A percentile compares a stretch with the other conserved stretches of the same genome.
These are phyloP conservation scores for Chaetoceros muelleri DNA, from an alignment of 108 stramenopile species.

Conservation along the genomic window DNA sequence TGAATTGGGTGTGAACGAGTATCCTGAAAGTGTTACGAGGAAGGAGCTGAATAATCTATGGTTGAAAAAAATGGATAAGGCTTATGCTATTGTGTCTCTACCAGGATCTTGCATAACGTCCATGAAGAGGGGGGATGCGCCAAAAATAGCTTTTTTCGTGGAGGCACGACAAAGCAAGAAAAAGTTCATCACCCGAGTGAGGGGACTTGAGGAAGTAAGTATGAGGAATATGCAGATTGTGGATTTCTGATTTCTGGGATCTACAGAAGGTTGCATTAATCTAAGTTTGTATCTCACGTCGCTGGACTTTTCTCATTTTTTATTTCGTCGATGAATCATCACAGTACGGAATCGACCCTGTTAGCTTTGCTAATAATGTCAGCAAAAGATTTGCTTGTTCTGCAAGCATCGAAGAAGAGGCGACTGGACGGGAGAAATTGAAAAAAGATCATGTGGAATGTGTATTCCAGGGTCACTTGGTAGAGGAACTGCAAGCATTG, in stretches of 20 bases:
- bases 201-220: slow-evolving; percentile 76
- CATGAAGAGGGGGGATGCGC: slow-evolving; percentile 44
- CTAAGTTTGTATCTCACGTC: too few relatives aligned
- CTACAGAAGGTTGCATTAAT: too few relatives aligned
- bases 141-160: slow-evolving; percentile 57
- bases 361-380: slow-evolving; percentile 40
- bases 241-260: too few relatives aligned
- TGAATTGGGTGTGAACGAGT: not conserved
- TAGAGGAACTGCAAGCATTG: slow-evolving; percentile 58
- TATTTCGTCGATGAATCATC: too few relatives aligned
- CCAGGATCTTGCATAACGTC: slow-evolving; percentile 50
- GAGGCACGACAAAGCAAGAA: slow-evolving; percentile 34
- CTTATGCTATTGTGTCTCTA: slow-evolving; percentile 68
- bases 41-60: slow-evolving; percentile 52
- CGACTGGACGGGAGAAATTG: slow-evolving; percentile 38
- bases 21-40: slow-evolving; percentile 28
- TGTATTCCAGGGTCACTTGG: slow-evolving; percentile 64
- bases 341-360: slow-evolving; percentile 52
- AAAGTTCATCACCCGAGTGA: slow-evolving; percentile 64
- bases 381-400: slow-evolving; percentile 62
- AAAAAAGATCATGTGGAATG: slow-evolving; percentile 54
- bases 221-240: too few relatives aligned
- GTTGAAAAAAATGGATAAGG: slow-evolving; percentile 36
- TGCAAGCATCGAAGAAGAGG: slow-evolving; percentile 33
- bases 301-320: too few relatives aligned